Base-by-base conservation (phyloP, 1,284 basidiomycete species). In the Sutorius eximius region DNA sequence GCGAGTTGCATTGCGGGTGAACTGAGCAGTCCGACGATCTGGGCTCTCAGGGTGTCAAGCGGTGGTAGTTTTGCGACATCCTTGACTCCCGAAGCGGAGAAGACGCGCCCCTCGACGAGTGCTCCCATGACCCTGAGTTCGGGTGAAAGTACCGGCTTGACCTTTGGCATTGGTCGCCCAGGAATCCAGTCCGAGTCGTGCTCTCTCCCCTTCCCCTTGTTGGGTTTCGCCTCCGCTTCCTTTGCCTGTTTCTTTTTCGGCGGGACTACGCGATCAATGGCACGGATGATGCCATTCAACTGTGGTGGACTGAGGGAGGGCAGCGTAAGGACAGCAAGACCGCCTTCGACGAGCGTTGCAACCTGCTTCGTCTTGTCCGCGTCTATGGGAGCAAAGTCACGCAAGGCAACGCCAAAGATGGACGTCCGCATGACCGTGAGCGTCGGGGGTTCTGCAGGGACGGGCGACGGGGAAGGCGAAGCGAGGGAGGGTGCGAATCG, bases 11-110 rank as follows among this genome's bases (percentile, higher is more conserved):
- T 75, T 18, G 83, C 84, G 49, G 89, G 89, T 18, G 85, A 77
- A 55, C 83, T 86, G 58, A 93, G 68, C 69, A 93, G 59, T 15
- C 89, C 90, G 22, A 91, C 82, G 55, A 93, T 78, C 69, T 93
- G 90, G 18, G 85, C 83, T 49, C 85, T 73, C 61, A 92, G 70
- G 8, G 83, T 86, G 36, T 86, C 86, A 63, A 93, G 70, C 40
- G 83, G 81, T 29, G 89, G 89, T 53, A 92, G 68, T 60, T 80
- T 81, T 32, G 87, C 80, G 3, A 91, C 81, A 30, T 82, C 78
- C 68, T 76, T 73, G 56, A 91, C 74, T 12, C 77, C 79, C 9
- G 77, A 71, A 18, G 82, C 75, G 49, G 82, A 74, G 69, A 90
- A 82, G 52, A 91, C 79, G 60, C 79, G 75, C 29, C 87, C 86